Conservation (phyloP, 768 basidiomycete genomes). For the Sporobolomyces pararoseus region DNA sequence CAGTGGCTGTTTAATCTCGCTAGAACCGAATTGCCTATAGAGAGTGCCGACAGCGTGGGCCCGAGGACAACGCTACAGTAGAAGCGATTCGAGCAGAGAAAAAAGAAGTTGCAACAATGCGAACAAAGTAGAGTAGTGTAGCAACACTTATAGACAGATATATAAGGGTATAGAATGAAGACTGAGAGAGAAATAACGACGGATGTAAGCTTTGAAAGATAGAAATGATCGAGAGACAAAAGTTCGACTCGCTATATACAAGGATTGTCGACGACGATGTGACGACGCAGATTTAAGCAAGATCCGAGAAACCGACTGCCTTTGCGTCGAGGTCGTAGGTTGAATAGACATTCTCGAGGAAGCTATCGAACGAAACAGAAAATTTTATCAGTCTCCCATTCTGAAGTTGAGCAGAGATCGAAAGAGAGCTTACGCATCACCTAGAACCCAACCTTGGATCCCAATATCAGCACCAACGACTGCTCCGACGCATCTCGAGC, state of each 20-base stretch:
- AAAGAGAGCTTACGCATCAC: slow-evolving; percentile 23
- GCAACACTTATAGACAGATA: too few species aligned
- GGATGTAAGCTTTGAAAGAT: too few species aligned
- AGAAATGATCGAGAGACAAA: too few species aligned
- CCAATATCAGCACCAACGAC: slow-evolving; percentile 43
- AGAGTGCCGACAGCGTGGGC: too few species aligned
- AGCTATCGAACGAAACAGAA: slow-evolving; percentile 8
- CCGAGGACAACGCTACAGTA: too few species aligned
- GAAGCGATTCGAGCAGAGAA: too few species aligned
- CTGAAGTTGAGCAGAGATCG: background rate
- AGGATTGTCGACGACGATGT: background rate
- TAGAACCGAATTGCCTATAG: too few species aligned
- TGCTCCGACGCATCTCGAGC: slow-evolving; percentile 38
- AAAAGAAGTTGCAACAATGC: background rate
- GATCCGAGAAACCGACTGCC: slow-evolving; percentile 39
- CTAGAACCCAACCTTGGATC: slow-evolving; percentile 41
- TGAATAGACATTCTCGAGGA: slow-evolving; percentile 43
- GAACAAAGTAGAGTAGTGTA: too few species aligned
- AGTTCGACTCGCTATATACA: too few species aligned
- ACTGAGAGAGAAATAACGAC: background rate
- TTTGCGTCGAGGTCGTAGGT: slow-evolving; percentile 36
- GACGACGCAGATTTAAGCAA: slow-evolving; percentile 4
- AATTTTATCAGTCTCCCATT: background rate
- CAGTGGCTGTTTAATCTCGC: background rate
- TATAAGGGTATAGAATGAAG: too few species aligned